Conservation (phyloP, 164 flowering plant species). For the Stephania yunnanensis region DNA sequence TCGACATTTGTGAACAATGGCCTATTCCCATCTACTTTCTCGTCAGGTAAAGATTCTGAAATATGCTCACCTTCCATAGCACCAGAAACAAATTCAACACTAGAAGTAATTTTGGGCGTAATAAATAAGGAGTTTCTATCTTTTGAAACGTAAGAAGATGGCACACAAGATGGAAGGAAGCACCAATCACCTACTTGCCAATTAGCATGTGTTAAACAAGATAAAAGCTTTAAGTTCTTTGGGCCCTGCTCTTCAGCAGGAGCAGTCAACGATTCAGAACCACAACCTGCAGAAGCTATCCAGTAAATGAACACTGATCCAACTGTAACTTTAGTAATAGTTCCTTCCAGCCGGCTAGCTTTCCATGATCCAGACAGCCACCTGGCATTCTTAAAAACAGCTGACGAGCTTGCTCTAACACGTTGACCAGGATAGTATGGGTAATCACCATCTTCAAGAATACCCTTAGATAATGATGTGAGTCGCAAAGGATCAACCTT, state of each 20-base stretch:
- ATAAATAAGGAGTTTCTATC: slow-evolving; percentile 30
- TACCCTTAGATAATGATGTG: slow-evolving; percentile 54
- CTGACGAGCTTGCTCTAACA: slow-evolving; percentile 71
- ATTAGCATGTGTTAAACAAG: slow-evolving; percentile 84
- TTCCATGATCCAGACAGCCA: slow-evolving; percentile 92
- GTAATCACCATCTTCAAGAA: slow-evolving; percentile 70
- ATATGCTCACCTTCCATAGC: slow-evolving; percentile 30
- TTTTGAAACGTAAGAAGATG: slow-evolving; percentile 25
- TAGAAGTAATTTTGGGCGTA: slow-evolving; percentile 25
- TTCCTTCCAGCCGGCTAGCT: slow-evolving; percentile 71
- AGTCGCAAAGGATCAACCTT: slow-evolving; percentile 80
- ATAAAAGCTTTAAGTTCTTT: slow-evolving; percentile 60
- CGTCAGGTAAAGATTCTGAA: slow-evolving; percentile 29
- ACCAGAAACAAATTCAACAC: slow-evolving; percentile 28
- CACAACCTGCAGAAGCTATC: slow-evolving; percentile 88
- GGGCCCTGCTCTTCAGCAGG: slow-evolving; percentile 95
- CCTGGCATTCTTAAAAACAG: slow-evolving; percentile 76
- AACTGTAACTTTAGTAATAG: slow-evolving; percentile 73
- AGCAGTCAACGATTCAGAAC: slow-evolving; percentile 64
- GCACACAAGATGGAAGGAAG: slow-evolving; percentile 45
- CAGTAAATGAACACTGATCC: slow-evolving; percentile 83
- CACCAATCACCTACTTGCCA: slow-evolving; percentile 99
- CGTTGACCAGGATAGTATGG: slow-evolving; percentile 95
- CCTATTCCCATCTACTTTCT: slow-evolving; percentile 29
- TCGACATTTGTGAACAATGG: slow-evolving; percentile 15